Evolutionary conservation across 2,329 filamentous ascomycete genomes (phyloP).

Genomic region (Mollisia scopiformis): DNA sequence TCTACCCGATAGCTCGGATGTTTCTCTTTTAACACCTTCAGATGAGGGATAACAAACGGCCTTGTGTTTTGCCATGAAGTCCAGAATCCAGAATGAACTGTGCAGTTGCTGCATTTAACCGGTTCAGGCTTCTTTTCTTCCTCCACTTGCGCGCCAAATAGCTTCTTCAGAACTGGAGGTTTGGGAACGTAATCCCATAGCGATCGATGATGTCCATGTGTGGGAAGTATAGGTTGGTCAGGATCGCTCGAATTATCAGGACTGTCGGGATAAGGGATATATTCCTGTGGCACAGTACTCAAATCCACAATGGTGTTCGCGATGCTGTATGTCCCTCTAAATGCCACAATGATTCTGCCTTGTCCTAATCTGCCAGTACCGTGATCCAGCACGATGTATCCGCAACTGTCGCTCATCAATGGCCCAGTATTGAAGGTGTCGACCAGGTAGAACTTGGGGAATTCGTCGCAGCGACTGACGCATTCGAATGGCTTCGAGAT

Average conservation of each 20-base stretch:
- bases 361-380: constrained; percentile 29
- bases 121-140: constrained; percentile 3
- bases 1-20: constrained; percentile 75
- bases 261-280: constrained; percentile 75
- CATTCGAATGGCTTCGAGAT: constrained; percentile 84
- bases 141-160: background rate
- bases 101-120: constrained; percentile 77
- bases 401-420: constrained; percentile 86
- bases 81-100: constrained; percentile 90
- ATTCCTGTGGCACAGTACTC: constrained; percentile 86
- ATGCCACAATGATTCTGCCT: constrained; percentile 77
- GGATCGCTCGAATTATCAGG: constrained; percentile 40
- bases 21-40: constrained; percentile 59
- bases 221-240: background rate
- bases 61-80: constrained; percentile 81
- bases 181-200: constrained; percentile 19
- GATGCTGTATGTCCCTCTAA: constrained; percentile 92
- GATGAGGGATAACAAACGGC: constrained; percentile 65
- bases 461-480: constrained; percentile 82
- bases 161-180: background rate
- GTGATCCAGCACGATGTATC: constrained; percentile 90
- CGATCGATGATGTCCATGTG: background rate
- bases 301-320: constrained; percentile 90
- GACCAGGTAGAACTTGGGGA: constrained; percentile 77
- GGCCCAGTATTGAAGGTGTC: constrained; percentile 88